Evolutionary conservation across 2,329 filamentous ascomycete genomes (phyloP).

Genomic region (Colletotrichum chlorophyti): DNA sequence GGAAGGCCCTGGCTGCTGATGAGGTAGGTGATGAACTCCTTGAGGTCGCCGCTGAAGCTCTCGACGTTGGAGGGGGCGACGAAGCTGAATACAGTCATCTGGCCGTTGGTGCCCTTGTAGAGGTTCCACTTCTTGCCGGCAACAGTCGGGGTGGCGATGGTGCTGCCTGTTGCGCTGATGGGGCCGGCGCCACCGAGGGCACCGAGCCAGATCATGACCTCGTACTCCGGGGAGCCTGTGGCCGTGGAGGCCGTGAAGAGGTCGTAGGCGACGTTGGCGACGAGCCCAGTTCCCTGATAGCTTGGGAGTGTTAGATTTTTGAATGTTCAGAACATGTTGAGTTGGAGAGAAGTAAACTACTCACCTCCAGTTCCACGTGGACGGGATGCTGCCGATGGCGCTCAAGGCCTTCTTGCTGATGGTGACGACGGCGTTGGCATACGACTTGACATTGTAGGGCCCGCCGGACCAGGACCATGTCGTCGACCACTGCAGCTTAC

Average conservation of each 20-base stretch:
- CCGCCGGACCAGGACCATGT: conserved; percentile 48
- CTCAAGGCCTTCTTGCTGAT: conserved; percentile 37
- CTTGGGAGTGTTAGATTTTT: conserved; percentile 33
- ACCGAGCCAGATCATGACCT: conserved; percentile 72
- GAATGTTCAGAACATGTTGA: not conserved
- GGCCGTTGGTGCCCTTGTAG: conserved; percentile 66
- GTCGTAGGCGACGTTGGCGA: conserved; percentile 67
- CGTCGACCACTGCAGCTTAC: conserved; percentile 45
- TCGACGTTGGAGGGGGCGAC: conserved; percentile 48
- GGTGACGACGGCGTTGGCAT: conserved; percentile 43
- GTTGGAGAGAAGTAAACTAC: not conserved
- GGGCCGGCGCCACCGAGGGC: conserved; percentile 65
- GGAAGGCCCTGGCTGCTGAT: conserved; percentile 53
- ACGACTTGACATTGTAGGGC: conserved; percentile 48
- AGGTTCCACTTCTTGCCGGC: conserved; percentile 63
- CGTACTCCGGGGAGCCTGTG: conserved; percentile 55
- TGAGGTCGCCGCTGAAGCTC: conserved; percentile 63
- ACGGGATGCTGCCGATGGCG: conserved; percentile 40
- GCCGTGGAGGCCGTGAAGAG: conserved; percentile 61
- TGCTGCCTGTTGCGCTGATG: conserved; percentile 54
- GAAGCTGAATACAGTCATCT: conserved; percentile 66
- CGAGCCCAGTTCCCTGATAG: conserved; percentile 40
- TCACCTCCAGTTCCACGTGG: conserved; percentile 41
- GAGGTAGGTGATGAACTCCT: conserved; percentile 64
- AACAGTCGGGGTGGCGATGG: conserved; percentile 61